Conservation (phyloP, 164 flowering plant species). For the Tetracentron sinense region DNA sequence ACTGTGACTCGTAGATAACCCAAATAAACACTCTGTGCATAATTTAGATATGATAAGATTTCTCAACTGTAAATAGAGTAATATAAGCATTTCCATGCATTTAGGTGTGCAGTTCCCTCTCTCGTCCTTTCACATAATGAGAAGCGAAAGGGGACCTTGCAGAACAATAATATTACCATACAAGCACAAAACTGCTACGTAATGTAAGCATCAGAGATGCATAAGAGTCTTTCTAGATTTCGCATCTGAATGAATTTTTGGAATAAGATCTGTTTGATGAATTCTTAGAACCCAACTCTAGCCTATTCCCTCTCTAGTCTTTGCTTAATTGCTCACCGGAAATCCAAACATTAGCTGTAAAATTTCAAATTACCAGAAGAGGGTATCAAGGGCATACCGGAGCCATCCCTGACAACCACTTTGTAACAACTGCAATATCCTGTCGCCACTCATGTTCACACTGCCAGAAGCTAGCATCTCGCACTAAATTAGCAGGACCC, state of each 20-base stretch:
- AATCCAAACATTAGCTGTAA: no score
- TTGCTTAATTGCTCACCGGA: no score
- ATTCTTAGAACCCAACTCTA: no score
- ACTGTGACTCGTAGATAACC: no score
- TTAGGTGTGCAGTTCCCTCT: neutral
- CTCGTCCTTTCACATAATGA: neutral
- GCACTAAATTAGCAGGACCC: slow-evolving; percentile 86
- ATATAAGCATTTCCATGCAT: no score
- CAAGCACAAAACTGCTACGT: neutral
- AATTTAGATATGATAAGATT: no score
- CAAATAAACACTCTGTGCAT: no score
- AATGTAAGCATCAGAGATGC: neutral
- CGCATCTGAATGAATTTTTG: no score
- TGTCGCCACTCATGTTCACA: slow-evolving; percentile 97
- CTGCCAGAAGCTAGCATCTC: slow-evolving; percentile 93
- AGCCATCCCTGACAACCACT: slow-evolving; percentile 92
- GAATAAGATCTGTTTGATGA: no score
- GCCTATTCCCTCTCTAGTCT: no score
- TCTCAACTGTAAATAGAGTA: no score
- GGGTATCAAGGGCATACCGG: slow-evolving; percentile 46
- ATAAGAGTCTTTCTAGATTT: no score
- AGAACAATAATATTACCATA: neutral
- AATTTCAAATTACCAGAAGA: neutral
- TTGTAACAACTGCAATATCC: slow-evolving; percentile 95
- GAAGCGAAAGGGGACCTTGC: neutral